Evolutionary conservation across 805 yeast genomes (phyloP).

Genomic region (Wickerhamiella kazuoi): DNA sequence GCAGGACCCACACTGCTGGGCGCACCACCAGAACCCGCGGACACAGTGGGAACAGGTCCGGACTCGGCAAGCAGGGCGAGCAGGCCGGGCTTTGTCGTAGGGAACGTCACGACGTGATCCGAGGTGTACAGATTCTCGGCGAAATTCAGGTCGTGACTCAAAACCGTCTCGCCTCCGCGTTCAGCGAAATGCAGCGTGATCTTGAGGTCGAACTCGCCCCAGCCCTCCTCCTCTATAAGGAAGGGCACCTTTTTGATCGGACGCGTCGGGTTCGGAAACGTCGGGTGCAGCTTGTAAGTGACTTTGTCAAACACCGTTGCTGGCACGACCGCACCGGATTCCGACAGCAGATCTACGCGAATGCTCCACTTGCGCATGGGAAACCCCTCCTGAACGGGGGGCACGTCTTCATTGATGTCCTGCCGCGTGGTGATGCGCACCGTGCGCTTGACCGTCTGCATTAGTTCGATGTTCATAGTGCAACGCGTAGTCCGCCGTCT

Average conservation of each 20-base stretch:
- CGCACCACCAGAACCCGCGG: constrained; percentile 8
- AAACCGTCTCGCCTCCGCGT: constrained; percentile 71
- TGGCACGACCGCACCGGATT: constrained; percentile 65
- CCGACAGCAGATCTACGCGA: constrained; percentile 55
- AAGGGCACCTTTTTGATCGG: constrained; percentile 70
- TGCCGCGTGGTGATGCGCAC: constrained; percentile 77
- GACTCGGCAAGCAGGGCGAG: constrained; percentile 58
- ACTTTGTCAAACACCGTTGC: constrained; percentile 83
- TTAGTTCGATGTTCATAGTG: too few relatives aligned
- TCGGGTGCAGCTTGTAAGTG: constrained; percentile 86
- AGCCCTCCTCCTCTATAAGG: constrained; percentile 78
- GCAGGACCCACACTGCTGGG: constrained; percentile 2
- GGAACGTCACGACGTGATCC: constrained; percentile 63
- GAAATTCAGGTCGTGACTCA: constrained; percentile 82
- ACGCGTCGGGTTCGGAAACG: constrained; percentile 78
- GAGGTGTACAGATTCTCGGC: constrained; percentile 53
- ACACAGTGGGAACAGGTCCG: constrained; percentile 51
- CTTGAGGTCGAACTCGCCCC: constrained; percentile 95
- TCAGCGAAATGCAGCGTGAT: constrained; percentile 63
- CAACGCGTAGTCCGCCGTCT: too few relatives aligned
- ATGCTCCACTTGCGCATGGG: constrained; percentile 94
- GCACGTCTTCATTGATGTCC: constrained; percentile 59
- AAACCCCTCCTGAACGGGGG: constrained; percentile 74
- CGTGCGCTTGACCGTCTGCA: constrained; percentile 57
- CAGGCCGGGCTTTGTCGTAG: constrained; percentile 55